A percentile compares a stretch with the other conserved stretches of the same genome.
These are phyloP conservation scores for Pichia eremophila DNA, from an alignment of 805 yeast species.

Conservation along the genomic window DNA sequence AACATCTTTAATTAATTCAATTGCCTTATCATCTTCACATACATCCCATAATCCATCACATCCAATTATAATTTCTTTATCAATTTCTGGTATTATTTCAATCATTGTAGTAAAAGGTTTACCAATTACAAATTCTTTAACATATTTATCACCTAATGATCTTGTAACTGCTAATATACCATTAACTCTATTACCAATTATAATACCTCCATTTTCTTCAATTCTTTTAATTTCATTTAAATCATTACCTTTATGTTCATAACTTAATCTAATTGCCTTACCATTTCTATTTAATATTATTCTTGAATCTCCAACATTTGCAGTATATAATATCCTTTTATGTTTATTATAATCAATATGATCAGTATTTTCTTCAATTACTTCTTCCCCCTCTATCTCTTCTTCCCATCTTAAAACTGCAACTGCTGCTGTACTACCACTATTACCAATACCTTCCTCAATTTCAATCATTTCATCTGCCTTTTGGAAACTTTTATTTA, in stretches of 20 bases:
- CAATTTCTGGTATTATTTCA: constrained; percentile 46
- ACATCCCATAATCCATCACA: constrained; percentile 99
- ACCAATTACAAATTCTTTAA: constrained; percentile 83
- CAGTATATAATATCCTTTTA: constrained; percentile 76
- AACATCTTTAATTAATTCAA: constrained; percentile 51
- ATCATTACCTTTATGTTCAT: constrained; percentile 92
- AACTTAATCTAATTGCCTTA: constrained; percentile 67
- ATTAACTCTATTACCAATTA: constrained; percentile 85
- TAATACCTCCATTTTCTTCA: constrained; percentile 70
- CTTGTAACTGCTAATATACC: constrained; percentile 94
- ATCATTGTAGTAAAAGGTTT: constrained; percentile 89
- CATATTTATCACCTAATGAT: constrained; percentile 86
- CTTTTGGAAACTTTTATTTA: constrained; percentile 59
- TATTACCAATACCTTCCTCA: constrained; percentile 49
- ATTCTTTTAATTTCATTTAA: constrained; percentile 67
- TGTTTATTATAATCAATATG: constrained; percentile 41
- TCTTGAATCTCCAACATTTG: constrained; percentile 92
- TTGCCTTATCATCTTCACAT: constrained; percentile 74
- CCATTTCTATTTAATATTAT: constrained; percentile 71
- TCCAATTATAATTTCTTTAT: constrained; percentile 78
- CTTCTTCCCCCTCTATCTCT: constrained; percentile 14
- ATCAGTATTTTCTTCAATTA: constrained; percentile 27
- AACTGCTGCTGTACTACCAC: constrained; percentile 95
- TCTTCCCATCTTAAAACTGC: constrained; percentile 83
- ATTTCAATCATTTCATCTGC: constrained; percentile 64